Percentiles rank a stretch among this genome's conserved stretches.
phyloP scores from a whole-genome alignment of 2,329 filamentous ascomycete species.

The Clonostachys rosea region DNA sequence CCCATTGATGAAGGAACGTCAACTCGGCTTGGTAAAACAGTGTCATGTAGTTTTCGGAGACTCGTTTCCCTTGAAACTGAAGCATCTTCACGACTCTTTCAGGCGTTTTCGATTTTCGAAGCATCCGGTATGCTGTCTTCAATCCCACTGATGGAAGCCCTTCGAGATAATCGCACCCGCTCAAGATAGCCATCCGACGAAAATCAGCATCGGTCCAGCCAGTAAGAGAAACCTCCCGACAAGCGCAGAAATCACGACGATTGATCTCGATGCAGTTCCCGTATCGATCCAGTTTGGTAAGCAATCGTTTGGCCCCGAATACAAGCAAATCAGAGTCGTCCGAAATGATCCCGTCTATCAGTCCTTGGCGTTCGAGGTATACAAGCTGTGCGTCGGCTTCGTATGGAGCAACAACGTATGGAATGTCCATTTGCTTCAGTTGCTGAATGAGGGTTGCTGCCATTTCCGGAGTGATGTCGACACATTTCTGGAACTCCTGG shows the following conservation, averaged over 20 bases:
- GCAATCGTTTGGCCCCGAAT: slow-evolving; percentile 83
- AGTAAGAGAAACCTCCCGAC: slow-evolving; percentile 80
- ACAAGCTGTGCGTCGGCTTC: slow-evolving; percentile 97
- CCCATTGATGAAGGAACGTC: slow-evolving; percentile 91
- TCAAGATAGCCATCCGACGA: slow-evolving; percentile 91
- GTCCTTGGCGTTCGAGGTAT: slow-evolving; percentile 82
- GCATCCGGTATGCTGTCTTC: slow-evolving; percentile 87
- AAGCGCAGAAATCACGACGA: slow-evolving; percentile 81
- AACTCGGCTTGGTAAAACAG: slow-evolving; percentile 82
- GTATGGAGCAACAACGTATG: slow-evolving; percentile 93
- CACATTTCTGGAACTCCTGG: slow-evolving; percentile 85
- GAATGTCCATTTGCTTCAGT: slow-evolving; percentile 72
- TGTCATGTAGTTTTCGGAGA: slow-evolving; percentile 78
- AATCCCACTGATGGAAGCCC: slow-evolving; percentile 82
- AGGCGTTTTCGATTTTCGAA: slow-evolving; percentile 84
- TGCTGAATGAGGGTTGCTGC: slow-evolving; percentile 87
- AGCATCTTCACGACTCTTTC: slow-evolving; percentile 79
- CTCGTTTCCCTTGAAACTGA: slow-evolving; percentile 83
- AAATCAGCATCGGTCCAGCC: slow-evolving; percentile 94
- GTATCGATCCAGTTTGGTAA: slow-evolving; percentile 93
- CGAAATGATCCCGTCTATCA: slow-evolving; percentile 84
- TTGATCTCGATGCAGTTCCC: slow-evolving; percentile 92
- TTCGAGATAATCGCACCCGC: slow-evolving; percentile 92
- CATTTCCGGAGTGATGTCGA: slow-evolving; percentile 96
- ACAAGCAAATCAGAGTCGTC: slow-evolving; percentile 96